phyloP scores from a whole-genome alignment of 441 rosid genomes.

The Corymbia citriodora region DNA sequence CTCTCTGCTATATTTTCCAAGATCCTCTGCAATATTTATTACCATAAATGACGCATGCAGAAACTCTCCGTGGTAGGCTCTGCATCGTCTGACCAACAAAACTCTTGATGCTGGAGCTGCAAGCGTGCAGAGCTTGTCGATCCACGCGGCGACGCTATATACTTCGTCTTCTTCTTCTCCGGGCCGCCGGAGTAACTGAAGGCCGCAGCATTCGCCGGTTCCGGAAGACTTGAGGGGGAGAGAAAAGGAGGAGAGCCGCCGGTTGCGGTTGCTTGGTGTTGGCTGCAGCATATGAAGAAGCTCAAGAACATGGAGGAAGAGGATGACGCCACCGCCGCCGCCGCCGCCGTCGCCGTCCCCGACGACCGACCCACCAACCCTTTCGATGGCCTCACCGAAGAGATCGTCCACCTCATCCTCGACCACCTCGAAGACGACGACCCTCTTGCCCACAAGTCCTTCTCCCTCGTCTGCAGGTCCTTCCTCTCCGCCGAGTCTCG shows the following conservation, averaged over 20 bases:
- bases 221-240: neutral
- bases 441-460: slow-evolving; percentile 19
- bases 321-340: neutral
- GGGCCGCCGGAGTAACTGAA: neutral
- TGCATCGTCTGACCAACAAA: neutral
- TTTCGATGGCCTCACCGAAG: slow-evolving; percentile 20
- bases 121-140: neutral
- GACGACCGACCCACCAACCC: neutral
- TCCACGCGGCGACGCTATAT: neutral
- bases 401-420: slow-evolving; percentile 19
- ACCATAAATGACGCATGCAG: neutral
- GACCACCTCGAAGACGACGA: slow-evolving; percentile 16
- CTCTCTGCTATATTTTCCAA: neutral
- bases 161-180: neutral
- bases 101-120: neutral
- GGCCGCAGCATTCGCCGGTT: neutral
- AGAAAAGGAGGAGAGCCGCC: neutral
- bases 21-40: neutral
- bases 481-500: slow-evolving; percentile 19
- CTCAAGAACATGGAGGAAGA: neutral
- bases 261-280: neutral
- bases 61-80: neutral
- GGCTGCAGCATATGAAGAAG: neutral
- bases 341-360: neutral
- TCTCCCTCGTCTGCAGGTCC: slow-evolving; percentile 21